Base-by-base conservation (phyloP, 2,329 filamentous ascomycete genomes). In the Botrytis aclada region DNA sequence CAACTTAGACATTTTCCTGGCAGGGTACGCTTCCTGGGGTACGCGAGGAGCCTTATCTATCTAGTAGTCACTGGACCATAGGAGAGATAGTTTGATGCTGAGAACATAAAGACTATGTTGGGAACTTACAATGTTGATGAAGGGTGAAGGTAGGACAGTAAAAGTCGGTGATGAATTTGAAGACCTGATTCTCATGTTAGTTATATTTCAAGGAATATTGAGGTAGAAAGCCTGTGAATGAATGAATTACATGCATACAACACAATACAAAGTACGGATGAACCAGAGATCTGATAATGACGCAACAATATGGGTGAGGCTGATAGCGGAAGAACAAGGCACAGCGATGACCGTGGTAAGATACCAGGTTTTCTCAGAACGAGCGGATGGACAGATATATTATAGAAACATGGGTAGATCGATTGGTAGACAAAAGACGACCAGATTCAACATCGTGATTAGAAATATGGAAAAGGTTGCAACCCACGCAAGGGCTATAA, bases 391-490 rank as follows among this genome's bases (percentile, higher is more conserved):
- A 71, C 72, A 76, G 76, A 76, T 75, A 77, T 79, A 78, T 76
- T 77, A 79, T 80, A 79, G 77, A 78, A 76, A 77, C 78, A 79
- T 78, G 79, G 78, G 76, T 79, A 45, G 75, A 73, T 77, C 69
- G 75, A 74, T 78, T 76, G 77, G 78, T 77, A 75, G 77, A 79
- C 72, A 75, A 71, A 47, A 74, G 61, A 73, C 74, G 70, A 69
- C 74, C 77, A 75, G 74, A 75, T 75, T 77, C 77, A 77, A 77
- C 76, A 79, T 75, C 77, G 77, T 77, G 75, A 76, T 79, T 76
- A 74, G 76, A 76, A 75, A 79, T 76, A 76, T 71, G 75, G 74
- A 74, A 75, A 71, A 69, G 76, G 74, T 74, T 75, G 76, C 73
- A 77, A 54, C 66, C 66, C 74, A 60, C 64, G 69, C 77, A 78